phyloP scores from a whole-genome alignment of 768 basidiomycete genomes.

The Pleurotus tuoliensis region DNA sequence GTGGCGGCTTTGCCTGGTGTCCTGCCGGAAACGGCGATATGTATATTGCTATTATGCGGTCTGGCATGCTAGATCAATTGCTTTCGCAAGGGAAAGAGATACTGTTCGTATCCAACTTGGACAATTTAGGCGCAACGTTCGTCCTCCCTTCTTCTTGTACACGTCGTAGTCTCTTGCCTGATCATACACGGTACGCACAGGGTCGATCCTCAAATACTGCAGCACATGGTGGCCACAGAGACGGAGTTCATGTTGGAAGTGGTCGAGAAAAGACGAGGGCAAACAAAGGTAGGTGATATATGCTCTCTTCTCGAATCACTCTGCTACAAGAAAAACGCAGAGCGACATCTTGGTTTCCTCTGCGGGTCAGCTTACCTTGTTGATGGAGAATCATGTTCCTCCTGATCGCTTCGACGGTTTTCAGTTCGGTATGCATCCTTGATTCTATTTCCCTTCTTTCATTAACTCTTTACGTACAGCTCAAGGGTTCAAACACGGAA shows the following conservation, averaged over 20 bases:
- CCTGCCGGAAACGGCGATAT: constrained; percentile 96
- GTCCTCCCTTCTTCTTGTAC: constrained; percentile 21
- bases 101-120: constrained; percentile 95
- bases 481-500: constrained; percentile 79
- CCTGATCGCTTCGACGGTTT: constrained; percentile 92
- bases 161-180: too few species aligned
- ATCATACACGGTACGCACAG: constrained; percentile 24
- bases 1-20: constrained; percentile 93
- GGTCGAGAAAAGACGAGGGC: constrained; percentile 95
- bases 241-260: constrained; percentile 94
- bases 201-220: constrained; percentile 78
- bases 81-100: constrained; percentile 92
- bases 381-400: constrained; percentile 93
- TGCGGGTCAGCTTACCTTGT: constrained; percentile 79
- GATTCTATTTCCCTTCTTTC: neutral
- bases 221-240: constrained; percentile 77
- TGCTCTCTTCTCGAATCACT: constrained; percentile 1
- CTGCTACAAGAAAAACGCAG: constrained; percentile 23
- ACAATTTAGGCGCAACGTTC: constrained; percentile 90
- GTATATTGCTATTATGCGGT: constrained; percentile 88
- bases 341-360: constrained; percentile 89
- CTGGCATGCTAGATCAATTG: constrained; percentile 86
- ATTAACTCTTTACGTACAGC: constrained; percentile 18
- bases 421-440: constrained; percentile 55
- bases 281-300: constrained; percentile 38